phyloP scores from a whole-genome alignment of 2,329 filamentous ascomycete genomes.

The Camillea tinctor region DNA sequence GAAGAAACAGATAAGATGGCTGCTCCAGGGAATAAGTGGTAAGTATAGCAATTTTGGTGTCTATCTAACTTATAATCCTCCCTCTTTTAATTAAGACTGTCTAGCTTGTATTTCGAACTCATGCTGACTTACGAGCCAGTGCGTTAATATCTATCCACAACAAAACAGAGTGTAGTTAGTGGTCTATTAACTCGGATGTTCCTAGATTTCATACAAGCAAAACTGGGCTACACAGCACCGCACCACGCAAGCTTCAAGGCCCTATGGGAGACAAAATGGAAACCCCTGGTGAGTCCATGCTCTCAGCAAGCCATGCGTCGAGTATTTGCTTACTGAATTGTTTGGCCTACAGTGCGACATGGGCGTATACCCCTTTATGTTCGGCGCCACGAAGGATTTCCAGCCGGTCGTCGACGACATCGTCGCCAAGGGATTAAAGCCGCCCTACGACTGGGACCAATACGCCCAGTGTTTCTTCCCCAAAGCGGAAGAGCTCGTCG shows the following conservation, averaged over 20 bases:
- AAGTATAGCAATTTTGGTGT: neutral
- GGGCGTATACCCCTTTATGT: slow-evolving; percentile 39
- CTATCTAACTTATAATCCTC: too few species aligned
- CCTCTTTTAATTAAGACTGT: too few species aligned
- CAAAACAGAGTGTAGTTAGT: slow-evolving; percentile 20
- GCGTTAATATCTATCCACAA: neutral
- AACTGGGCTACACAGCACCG: slow-evolving; percentile 18
- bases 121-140: neutral
- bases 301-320: neutral
- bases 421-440: slow-evolving; percentile 29
- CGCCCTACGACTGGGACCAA: slow-evolving; percentile 35
- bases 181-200: slow-evolving; percentile 26
- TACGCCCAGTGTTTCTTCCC: slow-evolving; percentile 36
- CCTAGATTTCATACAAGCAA: slow-evolving; percentile 31
- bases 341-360: slow-evolving; percentile 29
- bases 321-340: neutral
- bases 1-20: neutral
- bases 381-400: slow-evolving; percentile 31
- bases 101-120: neutral
- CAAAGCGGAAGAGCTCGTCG: slow-evolving; percentile 29
- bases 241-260: slow-evolving; percentile 30
- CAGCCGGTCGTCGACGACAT: slow-evolving; percentile 33
- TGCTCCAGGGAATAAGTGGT: neutral
- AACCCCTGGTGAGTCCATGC: slow-evolving; percentile 20
- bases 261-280: slow-evolving; percentile 33